Conservation (phyloP, 73 alveolate species). For the Tetrahymena malaccensis region DNA sequence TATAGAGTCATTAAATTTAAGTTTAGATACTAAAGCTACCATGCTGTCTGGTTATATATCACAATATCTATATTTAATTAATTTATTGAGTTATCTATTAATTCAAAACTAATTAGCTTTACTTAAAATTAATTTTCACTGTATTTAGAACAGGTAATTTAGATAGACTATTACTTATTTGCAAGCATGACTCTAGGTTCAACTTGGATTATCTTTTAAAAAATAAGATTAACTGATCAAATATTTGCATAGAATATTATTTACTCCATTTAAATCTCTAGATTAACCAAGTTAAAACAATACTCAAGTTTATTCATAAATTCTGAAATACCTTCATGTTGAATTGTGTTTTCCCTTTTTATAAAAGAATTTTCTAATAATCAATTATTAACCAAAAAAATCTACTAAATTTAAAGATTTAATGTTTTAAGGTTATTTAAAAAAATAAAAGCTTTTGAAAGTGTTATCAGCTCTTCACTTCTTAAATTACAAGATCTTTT, state of each 20-base stretch:
- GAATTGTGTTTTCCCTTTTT: too few relatives aligned
- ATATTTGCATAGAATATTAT: not conserved
- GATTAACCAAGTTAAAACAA: not conserved
- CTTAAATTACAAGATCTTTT: too few relatives aligned
- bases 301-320: not conserved
- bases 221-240: not conserved
- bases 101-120: not conserved
- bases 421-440: too few relatives aligned
- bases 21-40: not conserved
- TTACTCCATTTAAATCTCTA: not conserved
- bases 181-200: not conserved
- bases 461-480: too few relatives aligned
- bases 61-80: not conserved
- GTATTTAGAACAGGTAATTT: not conserved
- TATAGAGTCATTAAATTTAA: not conserved
- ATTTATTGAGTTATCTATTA: not conserved
- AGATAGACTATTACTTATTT: not conserved
- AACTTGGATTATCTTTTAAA: too few relatives aligned
- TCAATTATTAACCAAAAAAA: too few relatives aligned
- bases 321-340: not conserved
- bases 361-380: too few relatives aligned
- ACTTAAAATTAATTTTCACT: not conserved
- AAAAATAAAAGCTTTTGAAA: too few relatives aligned
- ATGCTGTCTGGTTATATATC: not conserved
- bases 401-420: too few relatives aligned